These are phyloP conservation scores for Plenodomus tracheiphilus DNA, from an alignment of 2,329 filamentous ascomycete species.

Conservation along the genomic window DNA sequence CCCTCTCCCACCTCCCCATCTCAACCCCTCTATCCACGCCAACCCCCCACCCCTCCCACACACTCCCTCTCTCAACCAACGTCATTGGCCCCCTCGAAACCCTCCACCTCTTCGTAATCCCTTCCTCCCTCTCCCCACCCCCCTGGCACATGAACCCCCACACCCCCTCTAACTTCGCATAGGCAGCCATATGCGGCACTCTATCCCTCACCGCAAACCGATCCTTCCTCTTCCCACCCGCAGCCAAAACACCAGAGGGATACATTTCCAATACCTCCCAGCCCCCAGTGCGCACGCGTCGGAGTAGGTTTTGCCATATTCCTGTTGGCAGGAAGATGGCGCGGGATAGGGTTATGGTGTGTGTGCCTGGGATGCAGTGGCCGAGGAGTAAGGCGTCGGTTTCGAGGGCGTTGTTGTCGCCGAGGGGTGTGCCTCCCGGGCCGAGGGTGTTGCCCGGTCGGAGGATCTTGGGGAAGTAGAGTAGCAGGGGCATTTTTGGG, in stretches of 20 bases:
- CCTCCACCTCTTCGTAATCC: conserved; percentile 39
- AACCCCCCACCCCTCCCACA: conserved; percentile 41
- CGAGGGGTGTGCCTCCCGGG: conserved; percentile 7
- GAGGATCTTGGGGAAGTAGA: conserved; percentile 23
- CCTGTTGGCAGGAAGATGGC: conserved; percentile 30
- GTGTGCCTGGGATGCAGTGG: conserved; percentile 11
- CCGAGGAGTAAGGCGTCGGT: conserved; percentile 39
- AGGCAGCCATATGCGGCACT: conserved; percentile 25
- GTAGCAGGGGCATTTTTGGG: conserved; percentile 17
- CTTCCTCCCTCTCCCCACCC: conserved; percentile 27
- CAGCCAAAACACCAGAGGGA: conserved; percentile 1
- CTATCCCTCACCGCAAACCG: conserved; percentile 12
- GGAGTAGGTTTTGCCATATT: conserved; percentile 21
- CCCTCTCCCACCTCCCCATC: conserved; percentile 25
- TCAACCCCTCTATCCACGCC: conserved; percentile 19
- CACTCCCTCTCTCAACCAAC: conserved; percentile 21
- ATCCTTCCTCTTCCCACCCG: no score
- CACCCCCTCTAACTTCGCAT: no score
- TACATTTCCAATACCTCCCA: conserved; percentile 31
- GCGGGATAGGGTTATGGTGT: conserved; percentile 15
- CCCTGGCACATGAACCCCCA: no score
- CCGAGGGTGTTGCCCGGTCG: conserved; percentile 13
- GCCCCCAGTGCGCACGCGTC: conserved; percentile 11
- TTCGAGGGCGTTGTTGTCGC: conserved; percentile 7
- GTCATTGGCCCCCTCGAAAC: conserved; percentile 24